Base-by-base conservation (phyloP, 2,329 filamentous ascomycete species). In the Sphaerostilbella broomeana region DNA sequence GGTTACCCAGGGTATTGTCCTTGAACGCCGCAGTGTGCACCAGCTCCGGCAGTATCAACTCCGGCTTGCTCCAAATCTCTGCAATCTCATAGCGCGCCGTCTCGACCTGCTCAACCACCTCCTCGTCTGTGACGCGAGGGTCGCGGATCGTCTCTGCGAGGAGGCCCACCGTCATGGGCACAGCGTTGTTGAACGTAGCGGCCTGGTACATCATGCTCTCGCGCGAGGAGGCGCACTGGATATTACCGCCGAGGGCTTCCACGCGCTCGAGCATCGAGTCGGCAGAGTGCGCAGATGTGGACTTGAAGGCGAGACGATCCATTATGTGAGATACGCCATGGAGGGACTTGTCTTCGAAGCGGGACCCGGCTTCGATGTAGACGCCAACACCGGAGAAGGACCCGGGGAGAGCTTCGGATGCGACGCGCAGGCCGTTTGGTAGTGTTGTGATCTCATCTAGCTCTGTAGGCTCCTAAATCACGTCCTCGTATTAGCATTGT, bases 131-230 rank as follows among this genome's bases (percentile, higher is more conserved):
- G 50, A 97, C 83, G 40, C 74, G 63, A 5, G 92, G 87, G 50
- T 94, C 77, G 43, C 87, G 83, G 47, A 98, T 94, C 21, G 92
- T 97, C 62, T 98, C 92, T 43, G 92, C 90, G 27, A 98, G 76
- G 13, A 98, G 67, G 20, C 74, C 86, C 17, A 94, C 77, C 10
- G 90, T 87, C 7, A 79, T 79, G 6, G 86, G 81, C 7, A 98
- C 88, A 13, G 87, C 83, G 18, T 82, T 83, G 69, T 98, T 98
- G 76, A 98, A 98, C 20, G 89, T 95, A 18, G 92, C 92, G 2
- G 88, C 86, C 64, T 98, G 92, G 69, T 98, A 98, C 92, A 98
- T 98, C 66, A 98, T 77, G 41, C 87, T 87, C 65, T 98, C 92
- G 49, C 92, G 76, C 2, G 88, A 94, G 2, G 89, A 95, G 9